Conservation (phyloP, 352 stramenopile genomes). For the Globisporangium barbulae region DNA sequence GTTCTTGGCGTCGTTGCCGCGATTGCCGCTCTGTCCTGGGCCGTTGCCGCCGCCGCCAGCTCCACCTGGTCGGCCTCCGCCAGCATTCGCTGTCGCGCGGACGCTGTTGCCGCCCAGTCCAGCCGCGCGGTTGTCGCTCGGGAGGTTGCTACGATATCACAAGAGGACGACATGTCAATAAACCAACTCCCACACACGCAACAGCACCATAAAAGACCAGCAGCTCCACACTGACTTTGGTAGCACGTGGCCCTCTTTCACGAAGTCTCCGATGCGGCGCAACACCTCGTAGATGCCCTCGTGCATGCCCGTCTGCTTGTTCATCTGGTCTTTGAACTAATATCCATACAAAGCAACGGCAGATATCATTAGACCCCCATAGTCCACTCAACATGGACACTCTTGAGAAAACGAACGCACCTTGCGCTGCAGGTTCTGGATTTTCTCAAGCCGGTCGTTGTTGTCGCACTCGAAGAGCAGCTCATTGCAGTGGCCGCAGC, state of each 20-base stretch:
- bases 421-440: conserved; percentile 79
- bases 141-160: conserved; percentile 49
- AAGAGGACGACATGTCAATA: neutral
- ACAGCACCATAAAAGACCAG: neutral
- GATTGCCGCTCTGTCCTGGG: conserved; percentile 24
- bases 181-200: neutral
- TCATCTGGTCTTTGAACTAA: conserved; percentile 88
- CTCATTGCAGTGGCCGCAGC: conserved; percentile 85
- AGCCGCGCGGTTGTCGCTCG: conserved; percentile 82
- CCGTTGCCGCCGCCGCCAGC: conserved; percentile 42
- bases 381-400: neutral
- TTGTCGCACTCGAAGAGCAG: conserved; percentile 87
- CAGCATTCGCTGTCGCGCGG: conserved; percentile 28
- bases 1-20: conserved; percentile 55
- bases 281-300: conserved; percentile 86
- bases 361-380: neutral
- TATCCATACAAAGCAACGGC: neutral
- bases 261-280: conserved; percentile 71
- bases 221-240: conserved; percentile 37
- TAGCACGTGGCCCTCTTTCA: conserved; percentile 70
- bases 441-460: conserved; percentile 71
- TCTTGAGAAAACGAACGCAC: conserved; percentile 16
- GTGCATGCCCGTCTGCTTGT: conserved; percentile 78
- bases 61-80: conserved; percentile 29
- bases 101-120: conserved; percentile 70